Percentiles rank a stretch among this genome's conserved stretches.
Evolutionary conservation across 1,139 yeast genomes (phyloP).

Genomic region (Geotrichum aggregatum): DNA sequence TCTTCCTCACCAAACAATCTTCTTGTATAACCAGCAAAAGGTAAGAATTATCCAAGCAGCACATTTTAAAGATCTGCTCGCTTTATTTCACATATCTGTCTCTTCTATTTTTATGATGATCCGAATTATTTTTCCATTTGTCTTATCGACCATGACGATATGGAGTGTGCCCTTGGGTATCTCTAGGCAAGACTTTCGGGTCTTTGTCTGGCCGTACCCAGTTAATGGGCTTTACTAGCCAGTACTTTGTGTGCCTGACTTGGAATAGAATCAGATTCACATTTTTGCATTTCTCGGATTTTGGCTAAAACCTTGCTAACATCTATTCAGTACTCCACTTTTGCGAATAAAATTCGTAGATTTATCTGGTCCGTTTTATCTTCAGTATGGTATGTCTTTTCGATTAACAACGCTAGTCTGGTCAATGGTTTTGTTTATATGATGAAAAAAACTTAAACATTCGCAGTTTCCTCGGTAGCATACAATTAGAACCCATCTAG

Average conservation of each 20-base stretch:
- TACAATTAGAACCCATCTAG: conserved; percentile 74
- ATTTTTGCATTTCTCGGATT: conserved; percentile 2
- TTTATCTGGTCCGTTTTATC: background rate
- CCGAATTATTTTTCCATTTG: conserved; percentile 64
- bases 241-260: conserved; percentile 72
- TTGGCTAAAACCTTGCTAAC: conserved; percentile 4
- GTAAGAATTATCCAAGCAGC: background rate
- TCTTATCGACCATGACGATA: conserved; percentile 87
- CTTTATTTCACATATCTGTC: background rate
- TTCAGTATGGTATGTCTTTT: no score
- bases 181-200: conserved; percentile 16
- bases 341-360: conserved; percentile 6
- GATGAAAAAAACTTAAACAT: conserved; percentile 78
- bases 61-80: no score
- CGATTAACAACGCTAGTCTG: no score
- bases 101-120: conserved; percentile 30
- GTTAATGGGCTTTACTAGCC: conserved; percentile 69
- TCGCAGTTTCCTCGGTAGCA: conserved; percentile 94
- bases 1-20: background rate
- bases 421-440: conserved; percentile 31
- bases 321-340: conserved; percentile 6
- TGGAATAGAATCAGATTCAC: conserved; percentile 24
- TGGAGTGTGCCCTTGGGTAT: conserved; percentile 51
- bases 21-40: background rate
- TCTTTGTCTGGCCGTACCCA: conserved; percentile 13